Percentiles rank a stretch among this genome's conserved stretches.
These are phyloP conservation scores for Trichocomaceae sp. DNA, from an alignment of 2,329 filamentous ascomycete genomes.

Conservation along the genomic window DNA sequence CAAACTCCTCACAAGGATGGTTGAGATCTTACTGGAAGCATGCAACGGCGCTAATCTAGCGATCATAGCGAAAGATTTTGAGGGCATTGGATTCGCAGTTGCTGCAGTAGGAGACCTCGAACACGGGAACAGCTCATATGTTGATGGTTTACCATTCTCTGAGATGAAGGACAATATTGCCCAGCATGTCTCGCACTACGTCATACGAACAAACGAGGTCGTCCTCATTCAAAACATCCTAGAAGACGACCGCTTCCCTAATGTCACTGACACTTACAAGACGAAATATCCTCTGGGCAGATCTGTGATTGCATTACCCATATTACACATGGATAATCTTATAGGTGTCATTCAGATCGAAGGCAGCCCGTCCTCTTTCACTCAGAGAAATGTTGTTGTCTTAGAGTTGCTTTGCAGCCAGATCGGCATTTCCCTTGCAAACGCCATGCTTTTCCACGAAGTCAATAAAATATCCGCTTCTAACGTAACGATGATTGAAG, in stretches of 20 bases:
- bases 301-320: conserved; percentile 58
- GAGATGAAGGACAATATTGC: too few species aligned
- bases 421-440: conserved; percentile 57
- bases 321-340: conserved; percentile 53
- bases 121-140: too few species aligned
- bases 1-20: conserved; percentile 20
- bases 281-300: conserved; percentile 51
- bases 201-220: too few species aligned
- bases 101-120: conserved; percentile 54
- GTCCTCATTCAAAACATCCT: too few species aligned
- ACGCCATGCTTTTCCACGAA: conserved; percentile 56
- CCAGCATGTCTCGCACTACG: too few species aligned
- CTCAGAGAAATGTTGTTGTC: conserved; percentile 49
- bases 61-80: conserved; percentile 54
- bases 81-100: conserved; percentile 53
- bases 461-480: conserved; percentile 56
- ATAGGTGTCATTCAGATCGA: conserved; percentile 58
- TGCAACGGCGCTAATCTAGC: conserved; percentile 55
- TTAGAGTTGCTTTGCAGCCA: conserved; percentile 56
- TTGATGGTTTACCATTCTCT: too few species aligned
- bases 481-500: conserved; percentile 59
- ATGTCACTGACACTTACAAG: conserved; percentile 53
- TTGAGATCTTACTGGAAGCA: conserved; percentile 57
- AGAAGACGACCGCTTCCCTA: conserved; percentile 59
- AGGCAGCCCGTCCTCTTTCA: conserved; percentile 57